These are phyloP conservation scores for Mortierella sp. DNA, from an alignment of 371 early-diverging fungal genomes.

Conservation along the genomic window DNA sequence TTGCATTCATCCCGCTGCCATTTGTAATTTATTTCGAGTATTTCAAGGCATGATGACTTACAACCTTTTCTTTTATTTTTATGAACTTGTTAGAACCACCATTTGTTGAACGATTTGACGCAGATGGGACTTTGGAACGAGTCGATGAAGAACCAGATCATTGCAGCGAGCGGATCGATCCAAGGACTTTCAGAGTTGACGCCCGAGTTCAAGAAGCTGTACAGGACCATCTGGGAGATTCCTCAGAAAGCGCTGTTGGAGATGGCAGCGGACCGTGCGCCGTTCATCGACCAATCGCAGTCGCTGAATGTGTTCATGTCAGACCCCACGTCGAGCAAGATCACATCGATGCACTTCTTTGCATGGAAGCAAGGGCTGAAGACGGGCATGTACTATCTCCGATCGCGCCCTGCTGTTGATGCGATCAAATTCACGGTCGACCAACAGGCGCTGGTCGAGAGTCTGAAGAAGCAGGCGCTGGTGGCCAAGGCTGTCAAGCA, in stretches of 20 bases:
- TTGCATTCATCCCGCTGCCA: not conserved
- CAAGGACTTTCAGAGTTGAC: constrained; percentile 89
- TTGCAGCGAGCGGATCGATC: constrained; percentile 95
- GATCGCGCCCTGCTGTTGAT: constrained; percentile 96
- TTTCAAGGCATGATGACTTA: too few relatives aligned
- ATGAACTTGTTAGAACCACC: constrained; percentile 74
- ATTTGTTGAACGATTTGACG: constrained; percentile 94
- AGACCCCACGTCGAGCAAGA: constrained; percentile 92
- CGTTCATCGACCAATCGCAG: constrained; percentile 98
- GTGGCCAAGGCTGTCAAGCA: constrained; percentile 55
- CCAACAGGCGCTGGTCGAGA: constrained; percentile 57
- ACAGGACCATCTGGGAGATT: constrained; percentile 99
- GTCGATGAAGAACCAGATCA: constrained; percentile 95
- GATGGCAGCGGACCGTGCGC: constrained; percentile 93
- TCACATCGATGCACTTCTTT: constrained; percentile 99
- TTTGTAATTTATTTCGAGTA: not conserved
- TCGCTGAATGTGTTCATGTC: constrained; percentile 97
- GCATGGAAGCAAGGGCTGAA: constrained; percentile 98
- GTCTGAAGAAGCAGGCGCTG: constrained; percentile 52
- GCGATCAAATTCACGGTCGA: constrained; percentile 96
- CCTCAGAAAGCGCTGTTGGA: constrained; percentile 88
- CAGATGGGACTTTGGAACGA: constrained; percentile 96
- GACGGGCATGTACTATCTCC: constrained; percentile 99
- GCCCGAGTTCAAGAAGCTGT: constrained; percentile 88
- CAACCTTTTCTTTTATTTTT: not conserved